phyloP scores from a whole-genome alignment of 2,329 filamentous ascomycete genomes.

The Capronia coronata region DNA sequence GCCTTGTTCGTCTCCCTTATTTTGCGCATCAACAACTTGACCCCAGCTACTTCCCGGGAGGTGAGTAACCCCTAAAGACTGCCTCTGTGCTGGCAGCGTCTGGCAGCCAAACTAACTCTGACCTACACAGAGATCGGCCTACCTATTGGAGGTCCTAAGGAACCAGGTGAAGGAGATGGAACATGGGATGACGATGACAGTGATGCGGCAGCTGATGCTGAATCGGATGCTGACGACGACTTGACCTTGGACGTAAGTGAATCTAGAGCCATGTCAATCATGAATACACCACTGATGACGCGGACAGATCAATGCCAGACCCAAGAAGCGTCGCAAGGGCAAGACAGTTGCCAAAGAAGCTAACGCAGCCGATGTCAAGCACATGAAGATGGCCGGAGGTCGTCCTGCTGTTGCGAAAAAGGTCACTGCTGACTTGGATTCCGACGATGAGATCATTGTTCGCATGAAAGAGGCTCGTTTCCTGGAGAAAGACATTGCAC shows the following conservation, averaged over 20 bases:
- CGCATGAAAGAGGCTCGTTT: constrained; percentile 31
- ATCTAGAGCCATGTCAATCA: not conserved
- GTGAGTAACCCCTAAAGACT: constrained; percentile 10
- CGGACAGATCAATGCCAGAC: not conserved
- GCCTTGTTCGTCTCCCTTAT: constrained; percentile 23
- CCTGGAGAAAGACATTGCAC: constrained; percentile 41
- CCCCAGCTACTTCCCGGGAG: constrained; percentile 20
- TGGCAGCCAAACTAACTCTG: not conserved
- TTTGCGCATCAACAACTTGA: constrained; percentile 28
- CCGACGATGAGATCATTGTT: constrained; percentile 41
- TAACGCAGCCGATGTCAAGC: constrained; percentile 36
- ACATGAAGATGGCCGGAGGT: constrained; percentile 42
- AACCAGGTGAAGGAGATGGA: not conserved
- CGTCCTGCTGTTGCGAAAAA: constrained; percentile 39
- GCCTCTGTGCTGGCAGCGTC: no score
- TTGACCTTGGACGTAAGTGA: constrained; percentile 1
- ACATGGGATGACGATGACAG: constrained; percentile 22
- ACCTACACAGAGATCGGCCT: not conserved
- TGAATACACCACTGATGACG: not conserved
- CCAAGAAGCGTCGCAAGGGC: constrained; percentile 15
- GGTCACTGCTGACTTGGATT: constrained; percentile 41
- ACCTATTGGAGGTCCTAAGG: constrained; percentile 15
- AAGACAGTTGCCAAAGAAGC: constrained; percentile 8
- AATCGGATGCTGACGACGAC: constrained; percentile 18
- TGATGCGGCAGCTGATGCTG: constrained; percentile 15